A percentile compares a stretch with the other conserved stretches of the same genome.
Evolutionary conservation across 75 land plant genomes (phyloP).

Genomic region (Pseudotsuga menziesii): DNA sequence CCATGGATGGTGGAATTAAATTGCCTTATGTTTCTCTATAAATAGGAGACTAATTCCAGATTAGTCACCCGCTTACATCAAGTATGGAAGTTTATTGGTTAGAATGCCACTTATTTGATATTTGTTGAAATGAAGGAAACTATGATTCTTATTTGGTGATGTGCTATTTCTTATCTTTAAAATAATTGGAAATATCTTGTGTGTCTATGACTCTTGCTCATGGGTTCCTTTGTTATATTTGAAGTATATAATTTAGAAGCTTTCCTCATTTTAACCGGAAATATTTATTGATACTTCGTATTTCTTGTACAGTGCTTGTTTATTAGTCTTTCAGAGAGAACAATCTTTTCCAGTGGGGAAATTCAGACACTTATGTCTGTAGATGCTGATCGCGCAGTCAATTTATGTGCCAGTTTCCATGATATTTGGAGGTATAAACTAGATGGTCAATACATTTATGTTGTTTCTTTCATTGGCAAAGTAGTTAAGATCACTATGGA

Average conservation of each 20-base stretch:
- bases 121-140: not conserved
- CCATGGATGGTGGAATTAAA: not conserved
- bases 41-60: not conserved
- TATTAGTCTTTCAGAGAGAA: conserved; percentile 61
- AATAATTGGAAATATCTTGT: not conserved
- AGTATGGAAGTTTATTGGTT: not conserved
- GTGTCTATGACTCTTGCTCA: not conserved
- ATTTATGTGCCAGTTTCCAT: conserved; percentile 72
- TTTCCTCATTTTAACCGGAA: not conserved
- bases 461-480: not conserved
- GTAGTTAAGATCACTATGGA: no score
- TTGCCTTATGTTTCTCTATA: not conserved
- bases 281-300: not conserved
- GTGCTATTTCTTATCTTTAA: not conserved
- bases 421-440: conserved; percentile 86
- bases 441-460: not conserved
- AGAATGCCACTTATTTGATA: not conserved
- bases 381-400: conserved; percentile 79
- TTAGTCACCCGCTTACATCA: not conserved
- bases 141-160: not conserved
- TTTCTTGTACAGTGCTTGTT: conserved; percentile 41
- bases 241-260: not conserved
- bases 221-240: not conserved
- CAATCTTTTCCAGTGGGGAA: conserved; percentile 83
- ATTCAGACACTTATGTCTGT: conserved; percentile 96